These are phyloP conservation scores for Pezicula carpinea DNA, from an alignment of 2,329 filamentous ascomycete species.

Conservation along the genomic window DNA sequence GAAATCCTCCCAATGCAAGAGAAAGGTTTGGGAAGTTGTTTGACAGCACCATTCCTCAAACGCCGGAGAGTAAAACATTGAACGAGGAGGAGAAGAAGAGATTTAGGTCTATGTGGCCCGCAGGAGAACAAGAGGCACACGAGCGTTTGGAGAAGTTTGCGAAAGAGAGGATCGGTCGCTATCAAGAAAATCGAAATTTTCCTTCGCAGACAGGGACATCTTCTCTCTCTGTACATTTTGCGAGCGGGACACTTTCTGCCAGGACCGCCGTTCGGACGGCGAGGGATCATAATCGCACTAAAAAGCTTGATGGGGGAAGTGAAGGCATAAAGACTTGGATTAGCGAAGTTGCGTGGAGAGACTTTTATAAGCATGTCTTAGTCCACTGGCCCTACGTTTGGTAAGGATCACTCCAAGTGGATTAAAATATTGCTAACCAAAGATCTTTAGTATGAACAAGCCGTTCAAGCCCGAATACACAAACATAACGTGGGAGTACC, in stretches of 20 bases:
- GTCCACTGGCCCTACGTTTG: conserved; percentile 81
- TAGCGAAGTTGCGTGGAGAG: conserved; percentile 78
- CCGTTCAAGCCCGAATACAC: conserved; percentile 81
- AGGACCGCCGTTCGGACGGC: conserved; percentile 63
- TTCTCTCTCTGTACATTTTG: conserved; percentile 65
- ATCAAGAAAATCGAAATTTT: conserved; percentile 62
- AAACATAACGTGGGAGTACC: conserved; percentile 78
- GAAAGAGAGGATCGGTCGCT: conserved; percentile 55
- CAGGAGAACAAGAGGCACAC: conserved; percentile 68
- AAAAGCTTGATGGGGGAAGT: conserved; percentile 61
- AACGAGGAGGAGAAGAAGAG: conserved; percentile 52
- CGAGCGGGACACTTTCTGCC: conserved; percentile 63
- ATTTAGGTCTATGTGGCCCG: conserved; percentile 61
- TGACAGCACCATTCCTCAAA: conserved; percentile 51
- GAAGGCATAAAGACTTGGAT: conserved; percentile 71
- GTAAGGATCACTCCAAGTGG: conserved; percentile 38
- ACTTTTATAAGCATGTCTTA: conserved; percentile 84
- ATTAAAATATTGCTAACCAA: too few species aligned
- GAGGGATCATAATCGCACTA: conserved; percentile 55
- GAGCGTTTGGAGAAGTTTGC: conserved; percentile 63
- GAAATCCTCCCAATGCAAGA: conserved; percentile 44
- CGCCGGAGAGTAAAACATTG: conserved; percentile 60
- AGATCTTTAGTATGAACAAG: conserved; percentile 56
- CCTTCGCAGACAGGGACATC: conserved; percentile 61
- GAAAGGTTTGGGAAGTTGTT: conserved; percentile 54